Evolutionary conservation across 768 basidiomycete species (phyloP), one percentile per base, ranked within the genome.

Genomic region (Russula brevipes): DNA sequence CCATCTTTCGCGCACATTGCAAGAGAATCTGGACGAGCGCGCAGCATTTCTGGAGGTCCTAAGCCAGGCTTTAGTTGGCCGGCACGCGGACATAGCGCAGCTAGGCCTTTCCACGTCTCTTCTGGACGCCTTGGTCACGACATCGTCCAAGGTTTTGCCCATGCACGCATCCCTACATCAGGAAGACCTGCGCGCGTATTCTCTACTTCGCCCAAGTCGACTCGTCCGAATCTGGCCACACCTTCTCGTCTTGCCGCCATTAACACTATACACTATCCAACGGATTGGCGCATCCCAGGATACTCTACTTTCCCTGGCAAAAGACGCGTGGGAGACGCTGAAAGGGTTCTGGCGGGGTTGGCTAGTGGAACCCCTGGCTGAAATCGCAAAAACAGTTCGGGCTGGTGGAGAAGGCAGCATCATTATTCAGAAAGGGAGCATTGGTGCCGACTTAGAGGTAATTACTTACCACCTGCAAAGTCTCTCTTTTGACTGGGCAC

Each of bases 361-460:
- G 89, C 78, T 98, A 11, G 74, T 96, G 53, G 90, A 93, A 59
- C 96, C 96, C 3, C 70, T 96, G n/a, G 80, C 80, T 53, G 91
- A 85, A 8, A 86, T 98, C 11, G 72, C 91, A 5, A 85, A 85
- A 67, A 98, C 96, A 0, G 84, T 99, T 24, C 80, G 92, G 54
- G 81, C 87, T 4, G 91, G 92, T 7, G 85, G 88, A 30, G 90
- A 89, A 45, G 84, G 82, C 17, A 83, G 85, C 1, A 78, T 87
- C 14, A 85, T 98, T 46, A 83, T 98, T 36, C 85, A 85, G 60
- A 82, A 82, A 61, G 89, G 93, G 68, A 92, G 89, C 24, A 85
- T 99, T 30, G 80, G 82, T 42, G 89, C 94, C 7, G 95, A 99
- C 72, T 72, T 96, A 47, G 84, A 91, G 68, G 91, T 92, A 71